phyloP scores from a whole-genome alignment of 108 stramenopile genomes.

The Skeletonema costatum region DNA sequence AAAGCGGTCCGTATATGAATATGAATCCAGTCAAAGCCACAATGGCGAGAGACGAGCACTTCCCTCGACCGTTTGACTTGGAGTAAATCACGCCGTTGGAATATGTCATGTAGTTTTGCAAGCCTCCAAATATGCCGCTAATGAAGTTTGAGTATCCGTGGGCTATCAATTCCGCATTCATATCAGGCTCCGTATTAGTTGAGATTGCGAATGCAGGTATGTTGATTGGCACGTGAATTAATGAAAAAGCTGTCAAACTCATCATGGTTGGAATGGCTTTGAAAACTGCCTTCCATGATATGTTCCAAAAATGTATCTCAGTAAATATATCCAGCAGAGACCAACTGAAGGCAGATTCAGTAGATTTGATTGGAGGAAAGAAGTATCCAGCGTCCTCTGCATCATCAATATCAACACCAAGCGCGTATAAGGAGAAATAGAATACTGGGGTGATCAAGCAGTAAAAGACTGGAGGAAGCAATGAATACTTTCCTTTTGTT shows the following conservation, averaged over 20 bases:
- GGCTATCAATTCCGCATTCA: constrained; percentile 76
- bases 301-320: constrained; percentile 7
- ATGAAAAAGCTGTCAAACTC: constrained; percentile 58
- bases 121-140: constrained; percentile 59
- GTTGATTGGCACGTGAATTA: constrained; percentile 87
- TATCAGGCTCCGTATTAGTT: constrained; percentile 61
- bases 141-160: constrained; percentile 73
- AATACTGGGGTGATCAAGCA: constrained; percentile 73
- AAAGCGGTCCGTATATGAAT: constrained; percentile 23
- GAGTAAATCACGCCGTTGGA: constrained; percentile 61
- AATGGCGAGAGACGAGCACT: constrained; percentile 45
- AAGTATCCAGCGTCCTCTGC: constrained; percentile 60
- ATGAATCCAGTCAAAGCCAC: constrained; percentile 8
- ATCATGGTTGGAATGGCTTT: constrained; percentile 55
- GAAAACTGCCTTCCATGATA: constrained; percentile 58
- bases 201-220: constrained; percentile 78
- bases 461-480: constrained; percentile 71
- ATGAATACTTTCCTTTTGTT: constrained; percentile 45
- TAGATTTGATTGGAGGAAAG: constrained; percentile 51
- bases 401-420: constrained; percentile 34
- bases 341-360: constrained; percentile 27
- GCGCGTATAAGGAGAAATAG: constrained; percentile 45
- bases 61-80: constrained; percentile 67
- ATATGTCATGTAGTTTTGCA: constrained; percentile 81
- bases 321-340: constrained; percentile 55